Evolutionary conservation across 2,329 filamentous ascomycete genomes (phyloP).

Genomic region (Aspergillus nomiae): DNA sequence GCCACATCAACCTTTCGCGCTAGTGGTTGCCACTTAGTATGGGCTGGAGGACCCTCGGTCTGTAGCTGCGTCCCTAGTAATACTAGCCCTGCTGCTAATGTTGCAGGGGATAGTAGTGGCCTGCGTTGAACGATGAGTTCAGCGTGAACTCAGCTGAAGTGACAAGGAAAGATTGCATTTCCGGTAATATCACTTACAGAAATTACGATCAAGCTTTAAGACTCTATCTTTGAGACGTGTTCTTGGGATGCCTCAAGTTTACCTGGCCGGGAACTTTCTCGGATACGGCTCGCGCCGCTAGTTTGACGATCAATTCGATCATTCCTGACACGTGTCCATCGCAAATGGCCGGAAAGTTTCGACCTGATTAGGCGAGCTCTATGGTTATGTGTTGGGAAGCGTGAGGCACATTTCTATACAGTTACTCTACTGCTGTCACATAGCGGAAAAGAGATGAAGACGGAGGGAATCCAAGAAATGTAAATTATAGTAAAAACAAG

Average conservation of each 20-base stretch:
- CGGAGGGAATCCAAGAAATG: not conserved
- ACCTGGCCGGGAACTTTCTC: not conserved
- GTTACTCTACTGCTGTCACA: not conserved
- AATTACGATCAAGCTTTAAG: no score
- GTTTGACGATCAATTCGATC: not conserved
- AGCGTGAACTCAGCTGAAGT: not conserved
- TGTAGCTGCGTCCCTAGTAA: not conserved
- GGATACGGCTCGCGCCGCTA: not conserved
- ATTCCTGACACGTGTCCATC: not conserved
- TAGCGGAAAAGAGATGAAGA: not conserved
- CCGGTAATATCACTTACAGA: not conserved
- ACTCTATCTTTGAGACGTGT: no score
- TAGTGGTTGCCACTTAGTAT: not conserved
- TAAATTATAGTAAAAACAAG: not conserved
- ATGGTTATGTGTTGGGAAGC: not conserved
- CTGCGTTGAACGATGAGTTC: no score
- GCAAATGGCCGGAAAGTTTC: not conserved
- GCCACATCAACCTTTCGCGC: not conserved
- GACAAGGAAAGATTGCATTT: not conserved
- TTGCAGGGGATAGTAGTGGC: not conserved
- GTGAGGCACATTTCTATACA: not conserved
- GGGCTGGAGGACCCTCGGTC: not conserved
- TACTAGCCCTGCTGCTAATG: not conserved
- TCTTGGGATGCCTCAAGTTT: not conserved
- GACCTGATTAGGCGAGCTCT: not conserved